Percentiles rank a stretch among this genome's conserved stretches.
Conservation (phyloP, 306 rosid species). For the Rubus parviflorus region DNA sequence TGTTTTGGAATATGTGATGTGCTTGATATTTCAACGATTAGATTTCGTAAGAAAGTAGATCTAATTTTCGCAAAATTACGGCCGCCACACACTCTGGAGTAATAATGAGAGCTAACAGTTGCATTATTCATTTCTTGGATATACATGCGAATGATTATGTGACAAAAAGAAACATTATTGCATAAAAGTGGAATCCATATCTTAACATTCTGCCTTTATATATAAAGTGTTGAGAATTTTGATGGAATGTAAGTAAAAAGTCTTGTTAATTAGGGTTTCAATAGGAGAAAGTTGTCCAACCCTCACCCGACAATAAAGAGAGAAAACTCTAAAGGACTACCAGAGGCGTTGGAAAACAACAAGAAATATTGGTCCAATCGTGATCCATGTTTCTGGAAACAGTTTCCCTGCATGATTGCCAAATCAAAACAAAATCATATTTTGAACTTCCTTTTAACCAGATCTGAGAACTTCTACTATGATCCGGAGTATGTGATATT, state of each 20-base stretch:
- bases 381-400: not conserved
- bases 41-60: too few species aligned
- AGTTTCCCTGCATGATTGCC: not conserved
- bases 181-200: not conserved
- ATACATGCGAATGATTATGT: not conserved
- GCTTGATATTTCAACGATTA: too few species aligned
- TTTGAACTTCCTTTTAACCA: not conserved
- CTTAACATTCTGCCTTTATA: not conserved
- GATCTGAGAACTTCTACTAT: not conserved
- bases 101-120: not conserved
- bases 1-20: too few species aligned
- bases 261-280: not conserved
- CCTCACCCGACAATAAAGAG: conserved; percentile 6
- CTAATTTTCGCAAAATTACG: too few species aligned
- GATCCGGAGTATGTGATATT: too few species aligned
- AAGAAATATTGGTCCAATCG: not conserved
- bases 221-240: not conserved
- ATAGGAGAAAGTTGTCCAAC: not conserved
- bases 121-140: not conserved
- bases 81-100: too few species aligned
- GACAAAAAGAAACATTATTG: too few species aligned
- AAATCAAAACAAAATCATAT: not conserved
- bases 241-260: conserved; percentile 1
- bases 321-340: not conserved
- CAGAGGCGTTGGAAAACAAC: not conserved